Conservation (phyloP, 371 early-diverging fungal genomes). For the Apophysomyces trapeziformis region DNA sequence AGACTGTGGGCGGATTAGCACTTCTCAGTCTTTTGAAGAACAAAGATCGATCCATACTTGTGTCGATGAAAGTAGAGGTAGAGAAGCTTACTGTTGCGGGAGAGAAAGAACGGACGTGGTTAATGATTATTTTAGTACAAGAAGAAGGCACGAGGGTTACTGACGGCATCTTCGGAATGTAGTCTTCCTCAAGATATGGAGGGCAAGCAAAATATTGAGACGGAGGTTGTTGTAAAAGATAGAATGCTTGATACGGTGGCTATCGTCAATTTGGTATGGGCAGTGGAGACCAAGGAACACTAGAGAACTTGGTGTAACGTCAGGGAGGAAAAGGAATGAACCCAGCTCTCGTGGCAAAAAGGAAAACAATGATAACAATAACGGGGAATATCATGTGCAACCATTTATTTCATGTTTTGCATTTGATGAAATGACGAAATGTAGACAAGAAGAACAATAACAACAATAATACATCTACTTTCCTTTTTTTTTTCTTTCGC, state of each 20-base stretch:
- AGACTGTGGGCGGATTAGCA: constrained; percentile 62
- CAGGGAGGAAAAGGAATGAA: neutral
- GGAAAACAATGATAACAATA: neutral
- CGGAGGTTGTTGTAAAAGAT: constrained; percentile 53
- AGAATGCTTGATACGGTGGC: constrained; percentile 54
- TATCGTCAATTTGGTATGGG: constrained; percentile 43
- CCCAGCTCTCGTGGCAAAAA: neutral
- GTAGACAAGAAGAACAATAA: neutral
- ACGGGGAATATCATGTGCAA: no score
- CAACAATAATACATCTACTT: neutral
- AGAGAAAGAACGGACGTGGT: neutral
- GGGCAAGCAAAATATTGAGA: constrained; percentile 32
- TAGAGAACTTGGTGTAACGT: neutral
- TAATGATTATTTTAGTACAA: constrained; percentile 36
- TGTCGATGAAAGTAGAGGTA: constrained; percentile 60
- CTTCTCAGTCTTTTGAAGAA: constrained; percentile 43
- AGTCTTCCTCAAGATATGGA: constrained; percentile 26
- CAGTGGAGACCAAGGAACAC: constrained; percentile 18
- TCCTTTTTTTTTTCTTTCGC: neutral
- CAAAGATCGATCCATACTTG: constrained; percentile 54
- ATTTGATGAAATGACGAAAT: no score
- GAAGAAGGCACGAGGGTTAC: constrained; percentile 54
- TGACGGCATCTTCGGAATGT: constrained; percentile 56
- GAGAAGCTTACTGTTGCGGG: neutral
- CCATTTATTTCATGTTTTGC: no score